phyloP scores from a whole-genome alignment of 371 early-diverging fungal species.

The Saksenaea vasiformis region DNA sequence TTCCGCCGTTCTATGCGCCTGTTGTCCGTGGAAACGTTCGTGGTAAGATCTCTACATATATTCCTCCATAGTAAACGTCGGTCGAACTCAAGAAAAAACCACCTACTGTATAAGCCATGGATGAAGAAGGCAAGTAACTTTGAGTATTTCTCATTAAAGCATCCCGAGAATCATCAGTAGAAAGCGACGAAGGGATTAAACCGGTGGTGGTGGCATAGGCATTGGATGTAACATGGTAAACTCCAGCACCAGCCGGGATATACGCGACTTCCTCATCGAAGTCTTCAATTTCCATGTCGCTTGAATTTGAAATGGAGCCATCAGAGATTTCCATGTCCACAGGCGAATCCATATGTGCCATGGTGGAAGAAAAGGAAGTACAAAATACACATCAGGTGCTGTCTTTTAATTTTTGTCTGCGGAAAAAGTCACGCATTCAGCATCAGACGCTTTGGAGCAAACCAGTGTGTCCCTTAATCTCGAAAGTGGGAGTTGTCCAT shows the following conservation, averaged over 20 bases:
- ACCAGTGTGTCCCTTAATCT: too few species aligned
- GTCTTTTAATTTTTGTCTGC: background rate
- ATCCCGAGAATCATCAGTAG: background rate
- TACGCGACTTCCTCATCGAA: background rate
- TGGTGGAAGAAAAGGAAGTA: background rate
- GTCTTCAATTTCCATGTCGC: conserved; percentile 14
- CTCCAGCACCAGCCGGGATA: background rate
- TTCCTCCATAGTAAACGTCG: conserved; percentile 4
- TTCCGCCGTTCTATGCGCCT: background rate
- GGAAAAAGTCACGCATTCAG: background rate
- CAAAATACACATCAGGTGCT: background rate
- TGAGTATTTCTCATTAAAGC: background rate
- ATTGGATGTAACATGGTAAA: background rate
- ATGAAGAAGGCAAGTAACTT: background rate
- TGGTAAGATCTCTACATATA: background rate
- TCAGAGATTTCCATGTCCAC: conserved; percentile 26
- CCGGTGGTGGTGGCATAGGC: background rate
- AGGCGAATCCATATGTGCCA: conserved; percentile 1
- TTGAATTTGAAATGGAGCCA: conserved; percentile 11
- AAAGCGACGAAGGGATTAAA: background rate
- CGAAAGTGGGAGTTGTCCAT: too few species aligned
- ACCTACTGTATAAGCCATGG: background rate
- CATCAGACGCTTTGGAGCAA: background rate
- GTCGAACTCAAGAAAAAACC: background rate
- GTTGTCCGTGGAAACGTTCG: background rate